phyloP scores from a whole-genome alignment of 2,329 filamentous ascomycete species.

The Tolypocladium tropicale region DNA sequence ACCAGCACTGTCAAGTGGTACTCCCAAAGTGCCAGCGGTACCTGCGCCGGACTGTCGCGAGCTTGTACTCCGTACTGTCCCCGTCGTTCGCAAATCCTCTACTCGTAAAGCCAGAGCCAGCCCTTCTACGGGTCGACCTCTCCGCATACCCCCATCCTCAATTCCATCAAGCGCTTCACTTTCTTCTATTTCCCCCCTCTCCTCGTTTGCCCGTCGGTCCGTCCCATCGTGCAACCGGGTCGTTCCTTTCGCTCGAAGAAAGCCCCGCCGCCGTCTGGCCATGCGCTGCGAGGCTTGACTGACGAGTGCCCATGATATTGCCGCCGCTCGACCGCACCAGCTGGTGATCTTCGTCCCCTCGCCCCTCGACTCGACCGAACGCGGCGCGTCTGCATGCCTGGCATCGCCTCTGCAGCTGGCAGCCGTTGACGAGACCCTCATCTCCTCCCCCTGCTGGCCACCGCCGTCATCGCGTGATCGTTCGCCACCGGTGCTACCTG shows the following conservation, averaged over 20 bases:
- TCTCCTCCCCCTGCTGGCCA: neutral
- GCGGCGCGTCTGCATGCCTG: neutral
- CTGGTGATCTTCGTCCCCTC: neutral
- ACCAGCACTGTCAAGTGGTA: neutral
- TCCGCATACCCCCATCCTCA: neutral
- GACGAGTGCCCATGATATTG: neutral
- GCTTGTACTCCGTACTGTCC: too few species aligned
- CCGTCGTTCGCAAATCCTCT: neutral
- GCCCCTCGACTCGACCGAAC: neutral
- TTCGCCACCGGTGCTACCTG: neutral
- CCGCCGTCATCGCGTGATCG: neutral
- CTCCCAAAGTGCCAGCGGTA: neutral
- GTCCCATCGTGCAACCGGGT: neutral
- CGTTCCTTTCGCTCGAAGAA: neutral
- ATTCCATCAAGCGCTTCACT: neutral
- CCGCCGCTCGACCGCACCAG: neutral
- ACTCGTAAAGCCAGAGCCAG: neutral
- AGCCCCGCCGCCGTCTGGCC: neutral
- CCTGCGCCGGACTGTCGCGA: neutral
- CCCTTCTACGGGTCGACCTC: neutral
- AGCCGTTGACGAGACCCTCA: neutral
- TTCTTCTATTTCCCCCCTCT: neutral
- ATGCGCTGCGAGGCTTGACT: conserved; percentile 3
- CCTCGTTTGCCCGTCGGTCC: neutral
- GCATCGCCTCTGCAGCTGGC: neutral